phyloP scores from a whole-genome alignment of 176 grass and related monocot genomes.

The Carex cristatella region DNA sequence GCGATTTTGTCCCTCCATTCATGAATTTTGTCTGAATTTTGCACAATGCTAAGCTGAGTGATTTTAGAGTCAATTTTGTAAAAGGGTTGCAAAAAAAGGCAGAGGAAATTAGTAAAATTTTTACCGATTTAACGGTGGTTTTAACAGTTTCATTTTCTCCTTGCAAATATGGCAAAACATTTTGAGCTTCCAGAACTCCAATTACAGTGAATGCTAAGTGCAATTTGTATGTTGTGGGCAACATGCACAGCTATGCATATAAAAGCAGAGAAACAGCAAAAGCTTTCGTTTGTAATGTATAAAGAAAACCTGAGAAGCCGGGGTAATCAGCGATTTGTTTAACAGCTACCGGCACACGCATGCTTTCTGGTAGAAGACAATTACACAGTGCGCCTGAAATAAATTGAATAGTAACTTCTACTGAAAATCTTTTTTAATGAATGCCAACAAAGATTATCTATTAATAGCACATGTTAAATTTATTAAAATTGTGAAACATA shows the following conservation, averaged over 20 bases:
- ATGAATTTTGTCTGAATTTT: background rate
- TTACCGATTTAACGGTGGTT: background rate
- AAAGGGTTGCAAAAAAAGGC: background rate
- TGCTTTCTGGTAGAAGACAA: conserved; percentile 91
- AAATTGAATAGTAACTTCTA: background rate
- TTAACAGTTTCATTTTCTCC: background rate
- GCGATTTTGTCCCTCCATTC: background rate
- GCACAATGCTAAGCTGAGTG: background rate
- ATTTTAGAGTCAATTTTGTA: background rate
- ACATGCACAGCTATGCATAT: background rate
- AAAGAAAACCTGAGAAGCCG: conserved; percentile 57
- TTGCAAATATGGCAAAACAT: background rate
- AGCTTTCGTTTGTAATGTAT: conserved; percentile 2
- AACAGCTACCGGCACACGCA: conserved; percentile 59
- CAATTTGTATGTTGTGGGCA: background rate
- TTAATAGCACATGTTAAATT: background rate
- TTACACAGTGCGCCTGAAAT: conserved; percentile 77
- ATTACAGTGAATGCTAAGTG: background rate
- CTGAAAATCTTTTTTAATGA: background rate
- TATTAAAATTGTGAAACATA: background rate
- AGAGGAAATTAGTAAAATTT: background rate
- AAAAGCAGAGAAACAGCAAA: background rate
- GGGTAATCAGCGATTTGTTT: conserved; percentile 66
- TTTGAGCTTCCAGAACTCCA: background rate
- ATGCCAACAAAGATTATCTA: background rate